Evolutionary conservation across 495 filamentous ascomycete genomes (phyloP).

Genomic region (Podospora conica): DNA sequence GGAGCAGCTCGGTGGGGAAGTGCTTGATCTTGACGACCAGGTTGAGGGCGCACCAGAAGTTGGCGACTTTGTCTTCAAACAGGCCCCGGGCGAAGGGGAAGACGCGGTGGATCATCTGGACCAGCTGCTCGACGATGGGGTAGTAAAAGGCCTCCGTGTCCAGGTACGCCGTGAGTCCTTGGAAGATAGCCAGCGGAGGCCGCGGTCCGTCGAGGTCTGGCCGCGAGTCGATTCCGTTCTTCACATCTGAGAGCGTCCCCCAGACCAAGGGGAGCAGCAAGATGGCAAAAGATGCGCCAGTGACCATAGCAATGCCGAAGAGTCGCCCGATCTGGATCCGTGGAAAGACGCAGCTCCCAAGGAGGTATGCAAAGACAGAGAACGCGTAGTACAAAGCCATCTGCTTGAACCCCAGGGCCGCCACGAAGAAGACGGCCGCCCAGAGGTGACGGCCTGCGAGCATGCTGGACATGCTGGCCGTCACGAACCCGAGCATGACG

Average conservation of each 20-base stretch:
- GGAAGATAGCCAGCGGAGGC: constrained; percentile 53
- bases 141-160: constrained; percentile 63
- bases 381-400: constrained; percentile 98
- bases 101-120: constrained; percentile 79
- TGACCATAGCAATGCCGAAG: constrained; percentile 65
- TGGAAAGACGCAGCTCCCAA: constrained; percentile 78
- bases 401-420: constrained; percentile 89
- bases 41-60: constrained; percentile 92
- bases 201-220: constrained; percentile 43
- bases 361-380: constrained; percentile 81
- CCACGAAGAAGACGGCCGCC: constrained; percentile 91
- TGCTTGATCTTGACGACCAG: constrained; percentile 77
- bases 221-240: constrained; percentile 44
- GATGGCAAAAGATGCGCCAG: constrained; percentile 64
- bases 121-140: constrained; percentile 63
- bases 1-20: constrained; percentile 60
- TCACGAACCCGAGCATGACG: constrained; percentile 87
- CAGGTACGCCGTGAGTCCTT: constrained; percentile 51
- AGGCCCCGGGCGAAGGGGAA: constrained; percentile 91
- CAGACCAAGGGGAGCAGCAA: constrained; percentile 68
- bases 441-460: constrained; percentile 78
- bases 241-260: constrained; percentile 55
- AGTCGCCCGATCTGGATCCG: constrained; percentile 63
- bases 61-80: constrained; percentile 98
- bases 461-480: constrained; percentile 83